Base-by-base conservation (phyloP, 2,329 filamentous ascomycete species). In the Elsinoe ampelina region DNA sequence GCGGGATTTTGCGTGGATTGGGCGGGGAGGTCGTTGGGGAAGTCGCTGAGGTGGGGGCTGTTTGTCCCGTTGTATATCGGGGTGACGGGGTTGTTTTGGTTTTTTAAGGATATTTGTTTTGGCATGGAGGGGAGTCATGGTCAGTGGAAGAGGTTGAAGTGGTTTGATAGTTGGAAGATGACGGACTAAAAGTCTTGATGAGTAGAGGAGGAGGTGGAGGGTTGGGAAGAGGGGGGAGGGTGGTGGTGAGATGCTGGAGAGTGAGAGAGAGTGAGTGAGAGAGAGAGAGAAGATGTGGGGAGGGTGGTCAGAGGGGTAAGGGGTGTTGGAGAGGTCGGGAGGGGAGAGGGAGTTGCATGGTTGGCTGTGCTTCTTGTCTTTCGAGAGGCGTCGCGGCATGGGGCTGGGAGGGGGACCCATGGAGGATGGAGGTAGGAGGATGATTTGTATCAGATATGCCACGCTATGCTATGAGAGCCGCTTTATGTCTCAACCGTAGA, bases 51-150 rank as follows among this genome's bases (percentile, higher is more conserved):
- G 71, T 82, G 81, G 71, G 77, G 73, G 11, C 71, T 88, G n/a
- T 96, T 92, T 70, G 79, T 79, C 26, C 64, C 84, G 13, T 74
- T 97, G 22, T 97, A 97, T 71, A 74, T 77, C 15, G 70, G 80
- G 20, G 80, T 90, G 57, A 84, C 95, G 61, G 87, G 86, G 4
- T 79, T 97, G 41, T 98, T 96, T 74, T 79, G 91, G 67, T 79
- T 87, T 66, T 98, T 98, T 77, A 85, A 92, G 63, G 91, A 88
- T 19, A 91, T 98, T 68, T 93, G 89, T 72, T 98, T 95, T 78
- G 93, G 93, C 60, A 98, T 98, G 89, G 84, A 85, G 58, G 93
- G 93, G 12, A 75, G 81, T 59, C 89, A 89, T 74, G 80, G 81
- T 71, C 77, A 97, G 70, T 98, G 92, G 81, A 80, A 77, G 65